Conservation (phyloP, 2,329 filamentous ascomycete genomes). For the Fusarium nodosum region DNA sequence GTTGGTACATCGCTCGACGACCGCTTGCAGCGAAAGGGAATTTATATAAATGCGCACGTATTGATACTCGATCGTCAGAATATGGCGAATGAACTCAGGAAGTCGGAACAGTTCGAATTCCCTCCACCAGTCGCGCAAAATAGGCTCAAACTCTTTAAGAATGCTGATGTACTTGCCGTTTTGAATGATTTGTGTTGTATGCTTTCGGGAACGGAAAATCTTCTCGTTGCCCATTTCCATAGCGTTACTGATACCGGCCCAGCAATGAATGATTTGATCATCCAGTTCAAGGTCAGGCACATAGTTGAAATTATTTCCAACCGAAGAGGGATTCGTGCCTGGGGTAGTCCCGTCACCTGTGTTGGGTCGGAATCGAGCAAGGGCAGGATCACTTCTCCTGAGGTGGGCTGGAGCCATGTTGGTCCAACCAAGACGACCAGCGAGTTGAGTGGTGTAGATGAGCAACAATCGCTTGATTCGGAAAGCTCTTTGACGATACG, state of each 20-base stretch:
- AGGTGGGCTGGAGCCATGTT: conserved; percentile 87
- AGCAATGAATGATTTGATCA: conserved; percentile 84
- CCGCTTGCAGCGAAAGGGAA: conserved; percentile 91
- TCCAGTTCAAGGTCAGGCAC: conserved; percentile 76
- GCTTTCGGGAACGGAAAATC: conserved; percentile 87
- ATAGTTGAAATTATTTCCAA: conserved; percentile 73
- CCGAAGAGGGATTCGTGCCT: conserved; percentile 68
- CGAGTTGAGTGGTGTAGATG: conserved; percentile 94
- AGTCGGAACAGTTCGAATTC: conserved; percentile 85
- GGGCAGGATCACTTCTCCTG: conserved; percentile 69
- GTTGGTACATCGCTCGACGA: conserved; percentile 90
- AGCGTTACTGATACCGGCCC: conserved; percentile 91
- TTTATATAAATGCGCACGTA: conserved; percentile 96
- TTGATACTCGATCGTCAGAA: conserved; percentile 94
- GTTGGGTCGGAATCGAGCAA: conserved; percentile 64
- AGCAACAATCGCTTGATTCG: conserved; percentile 89
- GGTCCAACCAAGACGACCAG: conserved; percentile 90
- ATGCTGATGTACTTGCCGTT: conserved; percentile 85
- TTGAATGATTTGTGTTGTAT: conserved; percentile 90
- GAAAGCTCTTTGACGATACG: conserved; percentile 80
- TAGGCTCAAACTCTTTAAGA: conserved; percentile 83
- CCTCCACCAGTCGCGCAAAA: conserved; percentile 81
- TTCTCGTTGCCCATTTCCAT: conserved; percentile 93
- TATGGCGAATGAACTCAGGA: conserved; percentile 76
- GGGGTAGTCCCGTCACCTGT: conserved; percentile 71